Evolutionary conservation across 495 filamentous ascomycete species (phyloP).

Genomic region (Talaromyces nanjingensis): DNA sequence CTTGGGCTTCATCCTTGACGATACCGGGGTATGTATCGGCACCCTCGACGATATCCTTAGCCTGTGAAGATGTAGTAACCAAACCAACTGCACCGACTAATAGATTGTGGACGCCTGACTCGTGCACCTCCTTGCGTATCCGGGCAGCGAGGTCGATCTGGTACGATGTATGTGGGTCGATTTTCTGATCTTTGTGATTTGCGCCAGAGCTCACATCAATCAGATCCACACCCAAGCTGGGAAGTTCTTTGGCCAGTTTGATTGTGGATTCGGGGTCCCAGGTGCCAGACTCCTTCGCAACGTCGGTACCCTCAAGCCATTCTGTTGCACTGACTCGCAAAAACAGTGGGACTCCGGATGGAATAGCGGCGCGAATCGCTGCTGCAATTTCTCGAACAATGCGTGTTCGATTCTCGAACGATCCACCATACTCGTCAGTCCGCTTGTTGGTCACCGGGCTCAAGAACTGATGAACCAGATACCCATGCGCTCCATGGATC

Average conservation of each 20-base stretch:
- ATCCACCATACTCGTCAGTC: slow-evolving; percentile 57
- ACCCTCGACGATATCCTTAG: slow-evolving; percentile 50
- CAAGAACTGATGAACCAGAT: slow-evolving; percentile 63
- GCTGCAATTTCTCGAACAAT: slow-evolving; percentile 46
- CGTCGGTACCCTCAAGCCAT: slow-evolving; percentile 54
- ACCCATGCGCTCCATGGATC: slow-evolving; percentile 60
- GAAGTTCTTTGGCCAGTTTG: slow-evolving; percentile 54
- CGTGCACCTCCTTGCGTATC: slow-evolving; percentile 50
- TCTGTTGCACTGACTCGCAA: slow-evolving; percentile 66
- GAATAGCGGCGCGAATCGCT: slow-evolving; percentile 51
- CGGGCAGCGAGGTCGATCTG: slow-evolving; percentile 57
- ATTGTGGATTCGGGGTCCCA: slow-evolving; percentile 62
- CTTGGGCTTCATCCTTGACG: slow-evolving; percentile 34
- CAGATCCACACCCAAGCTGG: slow-evolving; percentile 62
- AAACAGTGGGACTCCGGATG: slow-evolving; percentile 55
- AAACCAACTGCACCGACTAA: slow-evolving; percentile 71
- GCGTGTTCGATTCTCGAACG: slow-evolving; percentile 48
- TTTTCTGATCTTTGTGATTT: slow-evolving; percentile 52
- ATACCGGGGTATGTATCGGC: slow-evolving; percentile 17
- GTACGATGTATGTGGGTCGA: slow-evolving; percentile 48
- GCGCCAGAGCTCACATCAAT: slow-evolving; percentile 70
- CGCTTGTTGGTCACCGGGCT: slow-evolving; percentile 52
- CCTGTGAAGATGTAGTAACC: slow-evolving; percentile 57
- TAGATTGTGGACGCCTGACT: slow-evolving; percentile 38
- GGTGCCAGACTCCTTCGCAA: slow-evolving; percentile 38